Percentiles rank a stretch among this genome's conserved stretches.
Conservation (phyloP, 1,284 basidiomycete genomes). For the Meira miltonrushii region DNA sequence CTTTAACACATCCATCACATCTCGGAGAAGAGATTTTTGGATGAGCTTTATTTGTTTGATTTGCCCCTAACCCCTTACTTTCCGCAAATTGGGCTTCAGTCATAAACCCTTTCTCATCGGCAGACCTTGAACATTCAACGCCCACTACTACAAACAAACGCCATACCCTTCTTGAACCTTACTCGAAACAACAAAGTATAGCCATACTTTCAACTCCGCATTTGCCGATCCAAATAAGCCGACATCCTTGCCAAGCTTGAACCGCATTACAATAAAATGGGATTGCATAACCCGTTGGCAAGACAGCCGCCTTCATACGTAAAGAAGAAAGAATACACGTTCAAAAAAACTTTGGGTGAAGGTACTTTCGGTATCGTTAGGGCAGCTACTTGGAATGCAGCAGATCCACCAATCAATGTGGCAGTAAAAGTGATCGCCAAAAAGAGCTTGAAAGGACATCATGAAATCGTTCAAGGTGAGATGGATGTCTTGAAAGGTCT, state of each 20-base stretch:
- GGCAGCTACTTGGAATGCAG: slow-evolving; percentile 30
- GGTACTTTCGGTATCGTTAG: slow-evolving; percentile 49
- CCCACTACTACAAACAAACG: too few species aligned
- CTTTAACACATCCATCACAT: too few species aligned
- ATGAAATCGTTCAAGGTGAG: slow-evolving; percentile 47
- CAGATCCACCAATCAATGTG: slow-evolving; percentile 38
- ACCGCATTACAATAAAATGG: slow-evolving; percentile 17
- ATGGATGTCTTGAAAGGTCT: slow-evolving; percentile 50
- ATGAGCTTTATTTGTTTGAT: too few species aligned
- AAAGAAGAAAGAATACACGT: slow-evolving; percentile 51
- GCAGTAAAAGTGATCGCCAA: slow-evolving; percentile 51
- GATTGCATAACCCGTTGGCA: slow-evolving; percentile 34
- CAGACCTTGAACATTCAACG: too few species aligned
- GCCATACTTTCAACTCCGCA: too few species aligned
- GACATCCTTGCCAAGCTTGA: background rate
- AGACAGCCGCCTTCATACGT: slow-evolving; percentile 38
- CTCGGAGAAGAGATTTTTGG: too few species aligned
- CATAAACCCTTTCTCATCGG: too few species aligned
- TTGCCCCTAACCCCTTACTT: too few species aligned
- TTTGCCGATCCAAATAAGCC: too few species aligned
- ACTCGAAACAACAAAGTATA: too few species aligned
- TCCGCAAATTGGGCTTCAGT: too few species aligned
- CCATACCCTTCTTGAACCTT: too few species aligned
- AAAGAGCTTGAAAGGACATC: slow-evolving; percentile 42
- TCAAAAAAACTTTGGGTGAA: slow-evolving; percentile 48